Evolutionary conservation across 2,329 filamentous ascomycete genomes (phyloP).

Genomic region (Colletotrichum sansevieriae): DNA sequence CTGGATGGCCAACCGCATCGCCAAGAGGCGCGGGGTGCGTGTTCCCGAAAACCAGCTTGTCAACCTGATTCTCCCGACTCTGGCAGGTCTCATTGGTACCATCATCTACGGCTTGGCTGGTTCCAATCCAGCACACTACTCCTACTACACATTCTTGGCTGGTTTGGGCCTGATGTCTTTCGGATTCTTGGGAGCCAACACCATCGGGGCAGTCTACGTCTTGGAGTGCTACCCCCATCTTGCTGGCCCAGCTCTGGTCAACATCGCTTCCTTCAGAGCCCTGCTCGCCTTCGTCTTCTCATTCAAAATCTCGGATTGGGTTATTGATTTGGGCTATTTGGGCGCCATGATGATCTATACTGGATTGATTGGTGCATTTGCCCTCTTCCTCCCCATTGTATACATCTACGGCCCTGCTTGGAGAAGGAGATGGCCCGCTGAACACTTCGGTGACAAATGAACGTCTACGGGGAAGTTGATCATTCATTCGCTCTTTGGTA

Average conservation of each 20-base stretch:
- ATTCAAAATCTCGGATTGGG: constrained; percentile 47
- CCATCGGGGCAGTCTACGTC: constrained; percentile 49
- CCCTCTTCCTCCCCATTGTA: constrained; percentile 48
- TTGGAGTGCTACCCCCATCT: constrained; percentile 50
- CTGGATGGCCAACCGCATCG: constrained; percentile 46
- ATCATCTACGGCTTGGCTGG: constrained; percentile 50
- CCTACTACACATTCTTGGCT: constrained; percentile 44
- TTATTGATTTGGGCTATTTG: constrained; percentile 46
- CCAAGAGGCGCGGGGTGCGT: constrained; percentile 46
- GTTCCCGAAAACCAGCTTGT: constrained; percentile 51
- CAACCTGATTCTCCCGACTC: constrained; percentile 48
- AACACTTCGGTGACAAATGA: constrained; percentile 22
- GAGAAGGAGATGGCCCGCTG: constrained; percentile 31
- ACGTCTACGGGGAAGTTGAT: no score
- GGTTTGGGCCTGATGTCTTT: constrained; percentile 48
- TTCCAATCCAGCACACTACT: constrained; percentile 45
- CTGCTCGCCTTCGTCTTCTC: constrained; percentile 48
- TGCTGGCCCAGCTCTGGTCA: constrained; percentile 49
- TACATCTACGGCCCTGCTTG: constrained; percentile 42
- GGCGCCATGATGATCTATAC: constrained; percentile 48
- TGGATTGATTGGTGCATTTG: constrained; percentile 48
- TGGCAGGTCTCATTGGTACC: constrained; percentile 46
- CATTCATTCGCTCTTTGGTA: no score
- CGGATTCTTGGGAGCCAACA: constrained; percentile 46
- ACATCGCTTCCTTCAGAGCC: constrained; percentile 50